Evolutionary conservation across 768 basidiomycete genomes (phyloP), one percentile per base, ranked within the genome.

Genomic region (Suillus ampliporus): DNA sequence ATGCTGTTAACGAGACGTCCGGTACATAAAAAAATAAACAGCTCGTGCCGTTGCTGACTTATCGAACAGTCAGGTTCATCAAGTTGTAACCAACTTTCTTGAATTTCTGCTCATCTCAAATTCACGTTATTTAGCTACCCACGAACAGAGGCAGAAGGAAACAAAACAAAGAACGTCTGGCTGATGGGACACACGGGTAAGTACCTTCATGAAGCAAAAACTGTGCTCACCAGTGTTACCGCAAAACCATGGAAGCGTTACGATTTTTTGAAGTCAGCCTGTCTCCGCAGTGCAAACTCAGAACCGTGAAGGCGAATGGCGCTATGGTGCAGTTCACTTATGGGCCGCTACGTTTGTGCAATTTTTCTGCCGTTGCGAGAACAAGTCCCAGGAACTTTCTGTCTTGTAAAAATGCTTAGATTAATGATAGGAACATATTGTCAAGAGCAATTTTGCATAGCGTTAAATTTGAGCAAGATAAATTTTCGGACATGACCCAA

Each of bases 111-210:
- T 58, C 41, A 21, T 17, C 38, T 6, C 15, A 43, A 58, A 1
- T 41, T 40, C 31, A 21, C 17, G 2, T 44, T 13, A 8, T 37
- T 40, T 44, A 59, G 26, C 26, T 21, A 26, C 21, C n/a, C 21
- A 37, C 40, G 57, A 21, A 40, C 57, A 21, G 57, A 44, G 43
- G 57, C 40, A 26, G 41, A 58, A 34, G 83, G 84, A 64, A 54
- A 50, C 9, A 77, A n/a, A n/a, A 78, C 81, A 0, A 80, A 81
- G 43, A 80, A 82, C 52, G 82, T 86, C 15, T 85, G 82, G 82
- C 69, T 85, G n/a, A 85, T 85, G 61, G 84, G 84, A 3, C 84
- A 86, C 64, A 82, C 81, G 10, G 83, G 83, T 83, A 59, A 4
- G 64, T 56, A 17, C 7, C 28, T 38, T 13, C 26, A 34, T 43